Base-by-base conservation (phyloP, 2,329 filamentous ascomycete species). In the Tolypocladium cylindrosporum region DNA sequence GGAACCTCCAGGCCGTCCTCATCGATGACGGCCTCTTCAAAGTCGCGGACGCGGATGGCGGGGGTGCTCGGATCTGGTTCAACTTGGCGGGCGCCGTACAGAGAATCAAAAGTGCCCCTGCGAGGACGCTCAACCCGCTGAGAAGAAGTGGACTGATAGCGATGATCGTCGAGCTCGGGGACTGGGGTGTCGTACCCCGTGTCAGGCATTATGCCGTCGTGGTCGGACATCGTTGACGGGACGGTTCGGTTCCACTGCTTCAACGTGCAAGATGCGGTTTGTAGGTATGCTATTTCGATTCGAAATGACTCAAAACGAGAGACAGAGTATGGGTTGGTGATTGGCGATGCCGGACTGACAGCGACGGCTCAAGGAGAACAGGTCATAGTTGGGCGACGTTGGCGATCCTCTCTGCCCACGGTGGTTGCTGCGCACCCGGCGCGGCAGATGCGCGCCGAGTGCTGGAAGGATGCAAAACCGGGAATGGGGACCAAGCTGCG, bases 121-220 rank as follows among this genome's bases (percentile, higher is more conserved):
- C 89, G 84, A 59, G 81, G 75, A 21, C 83, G 79, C 41, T 85
- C 82, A 39, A 76, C 72, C 51, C 83, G 82, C 60, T 84, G 86
- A 31, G 85, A 73, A 42, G 85, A 82, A 31, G 79, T 73, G 5
- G 79, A 73, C 68, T 89, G 87, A 68, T 85, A 78, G 59, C 91
- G 88, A 75, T 97, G 92, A 71, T 97, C 91, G 70, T 97, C 91
- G 54, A 97, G 81, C 69, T 92, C 87, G 61, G 87, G 87, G 61
- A 91, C 84, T 16, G 89, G 88, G 58, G 87, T 86, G 72, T 84
- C 84, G 73, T 87, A 91, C 66, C 86, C 82, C 66, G 82, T 81
- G 67, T 84, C 80, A 58, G 82, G 73, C 55, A 69, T 77, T 62
- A 71, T 76, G 67, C 87, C 86, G 60, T 86, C 84, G 68, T 82